phyloP scores from a whole-genome alignment of 139 green algal species.

The Nannochloris sp. region DNA sequence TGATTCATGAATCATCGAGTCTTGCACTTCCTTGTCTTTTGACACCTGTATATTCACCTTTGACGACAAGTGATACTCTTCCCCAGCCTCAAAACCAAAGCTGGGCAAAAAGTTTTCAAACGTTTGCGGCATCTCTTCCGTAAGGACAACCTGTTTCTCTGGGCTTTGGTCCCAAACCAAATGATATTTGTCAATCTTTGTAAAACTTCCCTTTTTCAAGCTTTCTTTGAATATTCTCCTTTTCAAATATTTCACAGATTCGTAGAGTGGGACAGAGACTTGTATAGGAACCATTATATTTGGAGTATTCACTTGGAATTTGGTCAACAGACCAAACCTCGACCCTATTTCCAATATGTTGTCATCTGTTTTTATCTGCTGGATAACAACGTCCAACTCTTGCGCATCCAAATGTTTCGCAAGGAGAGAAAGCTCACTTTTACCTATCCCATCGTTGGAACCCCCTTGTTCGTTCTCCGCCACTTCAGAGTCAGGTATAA shows the following conservation, averaged over 20 bases:
- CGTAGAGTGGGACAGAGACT: constrained; percentile 21
- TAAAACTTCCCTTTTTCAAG: constrained; percentile 6
- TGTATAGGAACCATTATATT: not conserved
- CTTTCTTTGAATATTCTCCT: constrained; percentile 19
- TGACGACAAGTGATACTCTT: not conserved
- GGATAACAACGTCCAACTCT: not conserved
- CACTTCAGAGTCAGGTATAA: too few relatives aligned
- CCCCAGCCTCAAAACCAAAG: not conserved
- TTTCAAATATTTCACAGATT: constrained; percentile 27
- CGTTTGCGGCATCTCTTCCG: not conserved
- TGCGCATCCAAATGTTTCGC: not conserved
- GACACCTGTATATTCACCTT: not conserved
- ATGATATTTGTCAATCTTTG: not conserved
- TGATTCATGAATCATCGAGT: not conserved
- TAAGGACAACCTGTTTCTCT: not conserved
- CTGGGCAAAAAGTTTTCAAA: not conserved
- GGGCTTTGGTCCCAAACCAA: not conserved
- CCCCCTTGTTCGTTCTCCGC: too few relatives aligned
- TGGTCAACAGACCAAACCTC: constrained; percentile 9
- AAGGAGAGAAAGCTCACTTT: too few relatives aligned
- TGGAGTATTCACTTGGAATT: constrained; percentile 9
- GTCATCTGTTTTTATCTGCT: constrained; percentile 23
- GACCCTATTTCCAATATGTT: constrained; percentile 13
- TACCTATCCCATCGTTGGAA: too few relatives aligned
- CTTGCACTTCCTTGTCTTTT: not conserved